Evolutionary conservation across 2,329 filamentous ascomycete genomes (phyloP).

Genomic region (Ophiocordyceps camponoti-saundersi): DNA sequence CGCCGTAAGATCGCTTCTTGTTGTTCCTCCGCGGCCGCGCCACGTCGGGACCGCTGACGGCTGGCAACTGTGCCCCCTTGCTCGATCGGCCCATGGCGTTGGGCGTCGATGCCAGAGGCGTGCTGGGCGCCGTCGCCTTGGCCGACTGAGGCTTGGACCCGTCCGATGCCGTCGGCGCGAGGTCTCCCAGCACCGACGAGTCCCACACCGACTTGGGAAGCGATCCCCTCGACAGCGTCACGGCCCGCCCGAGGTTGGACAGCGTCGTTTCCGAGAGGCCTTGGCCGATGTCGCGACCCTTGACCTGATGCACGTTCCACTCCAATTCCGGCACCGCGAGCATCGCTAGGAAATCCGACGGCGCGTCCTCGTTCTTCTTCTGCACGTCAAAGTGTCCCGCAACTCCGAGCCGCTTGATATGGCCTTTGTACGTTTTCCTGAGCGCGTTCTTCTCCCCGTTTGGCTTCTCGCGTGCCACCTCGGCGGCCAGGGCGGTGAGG

Average conservation of each 20-base stretch:
- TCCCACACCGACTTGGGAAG: slow-evolving; percentile 40
- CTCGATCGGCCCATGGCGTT: slow-evolving; percentile 16
- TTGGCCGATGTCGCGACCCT: slow-evolving; percentile 35
- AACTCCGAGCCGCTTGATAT: slow-evolving; percentile 46
- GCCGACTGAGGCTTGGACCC: slow-evolving; percentile 23
- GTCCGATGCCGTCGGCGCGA: slow-evolving; percentile 24
- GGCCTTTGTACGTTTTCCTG: slow-evolving; percentile 51
- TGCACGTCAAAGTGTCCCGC: slow-evolving; percentile 41
- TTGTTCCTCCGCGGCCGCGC: slow-evolving; percentile 44
- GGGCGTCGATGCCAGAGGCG: slow-evolving; percentile 23
- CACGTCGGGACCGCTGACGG: slow-evolving; percentile 20
- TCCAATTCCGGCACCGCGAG: slow-evolving; percentile 34
- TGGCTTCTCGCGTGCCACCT: slow-evolving; percentile 45
- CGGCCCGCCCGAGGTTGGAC: slow-evolving; percentile 29
- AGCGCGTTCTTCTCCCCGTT: slow-evolving; percentile 52
- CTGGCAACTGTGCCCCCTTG: slow-evolving; percentile 20
- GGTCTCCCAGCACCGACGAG: slow-evolving; percentile 38
- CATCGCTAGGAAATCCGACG: slow-evolving; percentile 35
- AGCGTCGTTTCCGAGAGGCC: slow-evolving; percentile 30
- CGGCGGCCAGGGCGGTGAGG: slow-evolving; percentile 37
- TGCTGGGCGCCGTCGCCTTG: slow-evolving; percentile 34
- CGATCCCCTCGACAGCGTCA: slow-evolving; percentile 39
- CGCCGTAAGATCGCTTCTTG: slow-evolving; percentile 63
- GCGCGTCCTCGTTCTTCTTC: slow-evolving; percentile 35
- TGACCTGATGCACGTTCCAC: slow-evolving; percentile 37